Evolutionary conservation across 805 yeast genomes (phyloP), one percentile per base, ranked within the genome.

Genomic region (Cyberlindnera amylophila): DNA sequence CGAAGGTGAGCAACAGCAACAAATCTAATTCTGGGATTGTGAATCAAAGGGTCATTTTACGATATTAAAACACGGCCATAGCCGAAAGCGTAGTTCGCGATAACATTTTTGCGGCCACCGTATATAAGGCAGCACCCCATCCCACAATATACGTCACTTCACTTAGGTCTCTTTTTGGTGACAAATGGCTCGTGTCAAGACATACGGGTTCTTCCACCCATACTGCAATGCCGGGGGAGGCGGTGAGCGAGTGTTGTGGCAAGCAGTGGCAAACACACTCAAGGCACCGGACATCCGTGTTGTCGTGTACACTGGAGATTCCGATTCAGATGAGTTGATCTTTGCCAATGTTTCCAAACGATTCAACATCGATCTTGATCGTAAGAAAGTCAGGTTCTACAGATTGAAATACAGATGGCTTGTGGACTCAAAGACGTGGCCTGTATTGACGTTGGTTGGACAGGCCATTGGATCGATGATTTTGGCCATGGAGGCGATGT

Each of bases 151-250:
- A n/a, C n/a, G n/a, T n/a, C n/a, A n/a, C n/a, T n/a, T n/a, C n/a
- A n/a, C n/a, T n/a, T n/a, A n/a, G n/a, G n/a, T n/a, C n/a, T n/a
- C n/a, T n/a, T n/a, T n/a, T n/a, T n/a, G 24, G 9, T 18, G 26
- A 32, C 31, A 34, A 12, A 38, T 21, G 37, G 14, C 19, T 27
- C 28, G n/a, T 8, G 19, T 28, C 36, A 48, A 45, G 30, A 62
- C 87, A 10, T 82, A 70, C 59, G 99, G 98, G 6, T 90, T 85
- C 57, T 89, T 93, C 68, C 99, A 93, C 64, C 99, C 99, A 0
- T 86, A 82, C 54, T 89, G 96, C 50, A 86, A 86, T 59, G 95
- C 96, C 31, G 96, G 95, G 35, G 99, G 99, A 15, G 99, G 99
- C 24, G 99, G 99, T 18, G 99, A 93, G 60, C 77, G 91, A 43